phyloP scores from a whole-genome alignment of 495 filamentous ascomycete species.

The Usnea hakonensis region DNA sequence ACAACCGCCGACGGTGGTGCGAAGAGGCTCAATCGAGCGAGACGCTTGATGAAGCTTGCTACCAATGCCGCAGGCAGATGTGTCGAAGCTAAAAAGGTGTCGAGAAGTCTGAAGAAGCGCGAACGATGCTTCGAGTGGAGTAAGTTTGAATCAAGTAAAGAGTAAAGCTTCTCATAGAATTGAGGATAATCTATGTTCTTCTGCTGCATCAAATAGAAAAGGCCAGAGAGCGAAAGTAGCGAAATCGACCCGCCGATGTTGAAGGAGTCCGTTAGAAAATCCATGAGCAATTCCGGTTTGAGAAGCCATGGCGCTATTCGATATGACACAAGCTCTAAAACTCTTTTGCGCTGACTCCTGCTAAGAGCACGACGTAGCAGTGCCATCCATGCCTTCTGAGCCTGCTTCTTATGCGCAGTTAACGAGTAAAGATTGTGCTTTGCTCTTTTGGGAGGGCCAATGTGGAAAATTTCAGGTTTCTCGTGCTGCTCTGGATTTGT shows the following conservation, averaged over 20 bases:
- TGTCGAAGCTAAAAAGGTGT: slow-evolving; percentile 84
- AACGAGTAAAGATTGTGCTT: slow-evolving; percentile 44
- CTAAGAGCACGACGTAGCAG: slow-evolving; percentile 58
- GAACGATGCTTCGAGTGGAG: slow-evolving; percentile 91
- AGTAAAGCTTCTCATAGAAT: slow-evolving; percentile 93
- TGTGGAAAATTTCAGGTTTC: slow-evolving; percentile 60
- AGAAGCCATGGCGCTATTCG: slow-evolving; percentile 82
- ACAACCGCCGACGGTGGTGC: slow-evolving; percentile 86
- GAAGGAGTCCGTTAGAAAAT: slow-evolving; percentile 92
- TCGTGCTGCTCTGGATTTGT: slow-evolving; percentile 52
- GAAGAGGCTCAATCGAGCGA: slow-evolving; percentile 71
- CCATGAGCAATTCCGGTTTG: slow-evolving; percentile 83
- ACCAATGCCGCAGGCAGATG: slow-evolving; percentile 87
- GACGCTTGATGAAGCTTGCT: slow-evolving; percentile 90
- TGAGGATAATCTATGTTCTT: slow-evolving; percentile 93
- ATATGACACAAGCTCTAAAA: slow-evolving; percentile 64
- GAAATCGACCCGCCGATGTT: slow-evolving; percentile 76
- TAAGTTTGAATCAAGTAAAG: slow-evolving; percentile 72
- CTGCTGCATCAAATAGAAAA: slow-evolving; percentile 89
- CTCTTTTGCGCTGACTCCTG: slow-evolving; percentile 67
- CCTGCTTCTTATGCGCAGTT: slow-evolving; percentile 43
- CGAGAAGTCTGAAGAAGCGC: slow-evolving; percentile 83
- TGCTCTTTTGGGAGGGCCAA: slow-evolving; percentile 51
- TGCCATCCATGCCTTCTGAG: slow-evolving; percentile 78
- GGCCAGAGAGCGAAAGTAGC: slow-evolving; percentile 79